Conservation (phyloP, 352 stramenopile genomes). For the Phytophthora citrophthora region DNA sequence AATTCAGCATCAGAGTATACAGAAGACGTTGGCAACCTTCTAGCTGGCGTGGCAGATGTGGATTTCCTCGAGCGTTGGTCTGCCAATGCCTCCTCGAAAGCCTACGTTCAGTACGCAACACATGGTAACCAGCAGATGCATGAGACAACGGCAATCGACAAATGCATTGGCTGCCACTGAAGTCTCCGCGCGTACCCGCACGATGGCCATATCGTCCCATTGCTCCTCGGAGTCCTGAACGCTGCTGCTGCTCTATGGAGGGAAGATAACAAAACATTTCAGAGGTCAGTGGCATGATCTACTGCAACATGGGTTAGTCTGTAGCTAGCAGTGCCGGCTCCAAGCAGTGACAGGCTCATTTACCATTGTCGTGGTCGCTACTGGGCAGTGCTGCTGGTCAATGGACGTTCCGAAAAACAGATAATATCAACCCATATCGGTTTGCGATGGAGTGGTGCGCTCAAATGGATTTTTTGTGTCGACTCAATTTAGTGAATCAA, state of each 20-base stretch:
- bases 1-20: constrained; percentile 11
- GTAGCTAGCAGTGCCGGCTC: too few relatives aligned
- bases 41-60: constrained; percentile 13
- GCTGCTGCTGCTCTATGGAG: constrained; percentile 46
- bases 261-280: background rate
- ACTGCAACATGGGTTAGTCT: too few relatives aligned
- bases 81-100: constrained; percentile 72
- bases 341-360: too few relatives aligned
- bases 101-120: constrained; percentile 31
- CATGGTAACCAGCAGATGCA: constrained; percentile 7
- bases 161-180: background rate
- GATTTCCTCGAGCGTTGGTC: constrained; percentile 44
- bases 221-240: constrained; percentile 59
- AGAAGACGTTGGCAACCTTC: constrained; percentile 10
- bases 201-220: constrained; percentile 87
- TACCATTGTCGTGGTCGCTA: background rate
- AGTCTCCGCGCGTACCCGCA: constrained; percentile 44
- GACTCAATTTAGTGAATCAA: constrained; percentile 4
- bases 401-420: background rate
- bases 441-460: constrained; percentile 11
- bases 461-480: constrained; percentile 17
- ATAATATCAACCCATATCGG: constrained; percentile 18
- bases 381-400: background rate
- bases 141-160: constrained; percentile 2
- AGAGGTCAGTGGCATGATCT: constrained; percentile 4